Evolutionary conservation across 1,284 basidiomycete genomes (phyloP), one percentile per base, ranked within the genome.

Genomic region (Xanthoconium separans): DNA sequence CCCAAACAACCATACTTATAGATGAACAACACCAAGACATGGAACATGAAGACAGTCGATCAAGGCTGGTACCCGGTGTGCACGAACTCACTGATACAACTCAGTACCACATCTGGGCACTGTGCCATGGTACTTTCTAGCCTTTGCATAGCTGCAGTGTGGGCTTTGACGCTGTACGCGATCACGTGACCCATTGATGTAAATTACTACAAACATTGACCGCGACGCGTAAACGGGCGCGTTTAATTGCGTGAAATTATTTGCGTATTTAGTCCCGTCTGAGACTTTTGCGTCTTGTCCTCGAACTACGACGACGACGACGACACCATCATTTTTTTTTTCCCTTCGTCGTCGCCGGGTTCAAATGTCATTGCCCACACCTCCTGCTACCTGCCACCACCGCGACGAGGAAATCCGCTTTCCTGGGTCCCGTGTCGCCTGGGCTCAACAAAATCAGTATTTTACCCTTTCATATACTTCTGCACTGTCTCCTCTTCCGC

Each of bases 301-400:
- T 27, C 22, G 54, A 47, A 55, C 58, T 34, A 51, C 66, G 45
- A 66, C 69, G 53, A 59, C 65, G 56, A 58, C 55, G 24, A 39
- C 47, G 16, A 24, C 36, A 29, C 8, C 33, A 27, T 44, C 24
- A 24, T 45, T 30, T 11, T 20, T 30, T 50, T 37, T 15, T 20
- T 24, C 2, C 44, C 34, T 22, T 55, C 51, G 64, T 68, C 58
- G 58, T 55, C 47, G 56, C 40, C 31, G 51, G 31, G 42, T 15
- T n/a, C 29, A 18, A 47, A 67, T 61, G 56, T 80, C 80, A 72
- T 78, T 88, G 30, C 79, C 76, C 11, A 87, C 85, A 3, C 86
- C 86, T n/a, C 86, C 86, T 2, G 71, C 72, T 53, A 83, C 85
- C 4, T 74, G 77, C 11, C 84, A 85, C 16, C 84, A 84, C 45